Evolutionary conservation across 371 early-diverging fungal species (phyloP), one percentile per base, ranked within the genome.

Genomic region (Saksenaea oblongispora): DNA sequence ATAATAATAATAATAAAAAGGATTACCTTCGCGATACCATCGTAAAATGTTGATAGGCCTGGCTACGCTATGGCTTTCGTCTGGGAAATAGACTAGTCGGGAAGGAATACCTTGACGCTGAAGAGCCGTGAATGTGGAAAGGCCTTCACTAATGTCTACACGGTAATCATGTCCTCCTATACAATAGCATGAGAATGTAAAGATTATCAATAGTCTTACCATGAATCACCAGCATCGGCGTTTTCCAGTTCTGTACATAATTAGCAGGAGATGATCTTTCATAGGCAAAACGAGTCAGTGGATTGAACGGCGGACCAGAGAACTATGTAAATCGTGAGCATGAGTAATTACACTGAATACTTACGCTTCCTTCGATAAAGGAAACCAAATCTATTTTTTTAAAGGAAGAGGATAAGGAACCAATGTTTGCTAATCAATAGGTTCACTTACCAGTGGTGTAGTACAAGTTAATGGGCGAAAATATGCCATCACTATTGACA

Each of bases 401-500:
- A 34, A 22, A 18, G 31, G 34, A 41, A 31, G 11, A 24, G 5
- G 5, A 2, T 34, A 3, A 5, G 13, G 18, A 11, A 15, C 14
- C 14, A 44, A 0, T 15, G 11, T 22, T 27, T 3, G n/a, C 31
- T 0, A 5, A 13, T 41, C 18, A 18, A 9, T 22, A 10, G 18
- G 22, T 10, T 10, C 51, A 22, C 31, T 36, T 63, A 63, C 67
- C 71, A 2, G 92, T 92, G 22, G 87, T 78, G 66, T 89, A 93
- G 70, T 85, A 93, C 0, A 79, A 71, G 64, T 80, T 74, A 26
- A 82, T 56, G 5, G 89, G 80, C 37, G 85, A 84, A 65, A 94
- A 93, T 62, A 92, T 83, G 60, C 95, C 95, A 71, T 92, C 95
- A 69, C 93, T 93, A 67, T 89, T 92, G 35, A 92, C 92, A 54